phyloP scores from a whole-genome alignment of 2,329 filamentous ascomycete species.

The Cercospora zeae-maydis region DNA sequence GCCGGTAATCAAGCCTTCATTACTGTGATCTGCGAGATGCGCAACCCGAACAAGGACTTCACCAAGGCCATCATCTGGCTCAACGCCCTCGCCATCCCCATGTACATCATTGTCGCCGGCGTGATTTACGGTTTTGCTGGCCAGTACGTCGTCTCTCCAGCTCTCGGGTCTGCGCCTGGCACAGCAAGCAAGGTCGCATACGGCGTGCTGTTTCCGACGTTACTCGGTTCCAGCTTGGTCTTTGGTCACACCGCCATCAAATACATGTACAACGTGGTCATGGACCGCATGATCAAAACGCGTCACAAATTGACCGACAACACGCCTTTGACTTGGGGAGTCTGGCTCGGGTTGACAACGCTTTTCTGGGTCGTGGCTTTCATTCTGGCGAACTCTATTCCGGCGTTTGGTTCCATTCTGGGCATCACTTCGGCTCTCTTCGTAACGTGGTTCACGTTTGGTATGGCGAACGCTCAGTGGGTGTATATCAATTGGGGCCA shows the following conservation, averaged over 20 bases:
- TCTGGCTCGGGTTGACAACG: constrained; percentile 48
- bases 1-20: constrained; percentile 60
- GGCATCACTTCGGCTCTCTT: constrained; percentile 52
- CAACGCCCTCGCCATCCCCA: constrained; percentile 49
- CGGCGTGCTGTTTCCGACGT: constrained; percentile 50
- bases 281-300: constrained; percentile 25
- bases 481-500: constrained; percentile 5
- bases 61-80: constrained; percentile 33
- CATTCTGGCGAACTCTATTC: constrained; percentile 48
- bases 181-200: constrained; percentile 52
- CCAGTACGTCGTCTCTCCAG: constrained; percentile 45
- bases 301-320: constrained; percentile 34
- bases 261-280: constrained; percentile 51
- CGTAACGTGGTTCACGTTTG: constrained; percentile 55
- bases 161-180: constrained; percentile 47
- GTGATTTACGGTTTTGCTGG: constrained; percentile 53
- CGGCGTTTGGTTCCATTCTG: constrained; percentile 54
- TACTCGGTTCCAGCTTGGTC: constrained; percentile 50
- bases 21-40: constrained; percentile 56
- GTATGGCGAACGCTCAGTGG: constrained; percentile 28
- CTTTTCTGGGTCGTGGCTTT: constrained; percentile 47
- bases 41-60: constrained; percentile 30
- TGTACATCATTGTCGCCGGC: constrained; percentile 51
- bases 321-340: constrained; percentile 46
- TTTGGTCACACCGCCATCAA: constrained; percentile 54